Base-by-base conservation (phyloP, 306 rosid species). In the Cajanus cajan region DNA sequence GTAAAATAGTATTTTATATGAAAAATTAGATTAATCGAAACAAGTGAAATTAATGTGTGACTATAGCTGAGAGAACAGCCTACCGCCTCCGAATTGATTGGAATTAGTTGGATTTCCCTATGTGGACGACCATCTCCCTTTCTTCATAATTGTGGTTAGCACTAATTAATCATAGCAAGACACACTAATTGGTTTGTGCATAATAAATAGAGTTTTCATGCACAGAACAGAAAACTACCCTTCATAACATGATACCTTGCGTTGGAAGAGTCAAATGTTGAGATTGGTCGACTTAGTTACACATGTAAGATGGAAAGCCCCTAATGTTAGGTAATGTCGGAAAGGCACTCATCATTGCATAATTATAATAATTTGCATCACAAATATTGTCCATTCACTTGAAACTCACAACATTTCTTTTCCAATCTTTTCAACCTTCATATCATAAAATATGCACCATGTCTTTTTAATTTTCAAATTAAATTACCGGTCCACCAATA, bases 291-390 rank as follows among this genome's bases (percentile, higher is more conserved):
- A 41, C 4, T 41, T 41, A n/a, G n/a, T n/a, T n/a, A 7, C 22
- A 0, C 8, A 41, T 2, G 19, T 21, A 58, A 16, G 31, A 24
- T 44, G 7, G 34, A 61, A 61, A 28, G 34, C 21, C 25, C 2
- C 3, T n/a, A 52, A 82, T 87, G 78, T 58, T 43, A 1, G 57
- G 28, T 71, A 16, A 82, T 88, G 47, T 70, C 85, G 64, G 89
- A 85, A 83, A 85, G 87, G 76, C 82, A 31, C 24, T 58, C 61
- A 54, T 25, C 48, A 62, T 61, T 62, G 68, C 62, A 44, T 45
- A 14, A 63, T 64, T 37, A 48, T 65, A 21, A 36, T 64, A n/a
- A 36, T 48, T 76, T 45, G n/a, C 51, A 19, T 15, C 13, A 34
- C 0, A 58, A 58, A 43, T 3, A 28, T 3, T 37, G 11, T 73